These are phyloP conservation scores for Inonotus hispidus DNA, from an alignment of 1,284 basidiomycete genomes.

Conservation along the genomic window DNA sequence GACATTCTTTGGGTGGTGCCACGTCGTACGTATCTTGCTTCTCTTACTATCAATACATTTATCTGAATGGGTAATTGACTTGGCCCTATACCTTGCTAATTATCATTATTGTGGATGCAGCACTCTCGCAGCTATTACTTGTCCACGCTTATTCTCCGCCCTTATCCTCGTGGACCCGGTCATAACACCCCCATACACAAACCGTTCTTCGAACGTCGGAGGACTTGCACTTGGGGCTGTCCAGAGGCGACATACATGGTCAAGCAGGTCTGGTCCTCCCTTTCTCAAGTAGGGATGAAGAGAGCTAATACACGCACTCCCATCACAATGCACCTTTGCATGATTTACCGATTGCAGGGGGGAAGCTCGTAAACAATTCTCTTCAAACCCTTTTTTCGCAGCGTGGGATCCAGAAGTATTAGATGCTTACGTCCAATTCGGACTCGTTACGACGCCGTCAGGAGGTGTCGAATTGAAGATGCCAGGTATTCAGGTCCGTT, in stretches of 20 bases:
- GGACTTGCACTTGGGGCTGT: conserved; percentile 44
- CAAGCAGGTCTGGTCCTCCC: conserved; percentile 41
- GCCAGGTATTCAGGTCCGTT: conserved; percentile 41
- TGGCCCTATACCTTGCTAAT: not conserved
- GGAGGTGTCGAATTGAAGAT: conserved; percentile 55
- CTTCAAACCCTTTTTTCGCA: conserved; percentile 61
- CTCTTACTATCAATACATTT: not conserved
- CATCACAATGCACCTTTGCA: too few relatives aligned
- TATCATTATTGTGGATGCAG: conserved; percentile 29
- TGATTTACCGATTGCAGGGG: conserved; percentile 36
- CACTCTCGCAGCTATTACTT: conserved; percentile 51
- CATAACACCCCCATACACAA: conserved; percentile 37
- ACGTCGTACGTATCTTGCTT: conserved; percentile 31
- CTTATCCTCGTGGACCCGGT: conserved; percentile 82
- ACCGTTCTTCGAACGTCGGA: conserved; percentile 17
- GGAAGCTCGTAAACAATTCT: conserved; percentile 52
- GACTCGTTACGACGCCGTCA: conserved; percentile 34
- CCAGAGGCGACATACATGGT: conserved; percentile 60
- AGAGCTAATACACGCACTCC: too few relatives aligned
- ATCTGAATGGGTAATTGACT: not conserved
- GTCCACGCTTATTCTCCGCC: conserved; percentile 65
- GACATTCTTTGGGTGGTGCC: conserved; percentile 52
- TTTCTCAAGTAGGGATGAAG: too few relatives aligned
- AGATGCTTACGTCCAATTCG: conserved; percentile 61
- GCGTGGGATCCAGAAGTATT: conserved; percentile 71